Conservation (phyloP, 106 monocot genomes). For the Dioscorea zingiberensis region DNA sequence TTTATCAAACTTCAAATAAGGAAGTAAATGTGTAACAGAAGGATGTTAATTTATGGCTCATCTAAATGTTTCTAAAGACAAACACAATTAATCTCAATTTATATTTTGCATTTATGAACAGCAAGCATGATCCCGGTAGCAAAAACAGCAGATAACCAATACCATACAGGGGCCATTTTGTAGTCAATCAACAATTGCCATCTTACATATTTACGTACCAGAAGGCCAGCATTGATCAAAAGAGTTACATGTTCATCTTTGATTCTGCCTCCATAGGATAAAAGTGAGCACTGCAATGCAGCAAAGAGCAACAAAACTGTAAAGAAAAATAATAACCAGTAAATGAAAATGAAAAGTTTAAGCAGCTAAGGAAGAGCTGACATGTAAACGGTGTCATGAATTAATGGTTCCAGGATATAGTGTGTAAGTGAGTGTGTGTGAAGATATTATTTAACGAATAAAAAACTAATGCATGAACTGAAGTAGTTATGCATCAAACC, state of each 20-base stretch:
- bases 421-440: background rate
- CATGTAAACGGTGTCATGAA: background rate
- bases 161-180: no score
- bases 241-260: constrained; percentile 73
- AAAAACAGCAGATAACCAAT: no score
- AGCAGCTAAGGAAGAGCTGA: background rate
- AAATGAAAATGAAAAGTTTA: background rate
- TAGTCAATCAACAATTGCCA: no score
- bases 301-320: constrained; percentile 13
- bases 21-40: background rate
- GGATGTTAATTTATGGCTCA: no score
- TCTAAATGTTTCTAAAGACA: no score
- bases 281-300: constrained; percentile 61
- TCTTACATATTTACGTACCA: no score
- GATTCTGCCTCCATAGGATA: constrained; percentile 71
- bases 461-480: background rate
- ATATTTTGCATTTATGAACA: no score
- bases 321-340: constrained; percentile 8
- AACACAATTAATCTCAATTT: no score
- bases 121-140: no score
- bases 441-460: background rate
- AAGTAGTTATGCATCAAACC: background rate
- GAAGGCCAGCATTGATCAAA: constrained; percentile 76
- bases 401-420: background rate
- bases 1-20: background rate